Base-by-base conservation (phyloP, 148 eudicot genomes). In the Rhododendron ovatum region DNA sequence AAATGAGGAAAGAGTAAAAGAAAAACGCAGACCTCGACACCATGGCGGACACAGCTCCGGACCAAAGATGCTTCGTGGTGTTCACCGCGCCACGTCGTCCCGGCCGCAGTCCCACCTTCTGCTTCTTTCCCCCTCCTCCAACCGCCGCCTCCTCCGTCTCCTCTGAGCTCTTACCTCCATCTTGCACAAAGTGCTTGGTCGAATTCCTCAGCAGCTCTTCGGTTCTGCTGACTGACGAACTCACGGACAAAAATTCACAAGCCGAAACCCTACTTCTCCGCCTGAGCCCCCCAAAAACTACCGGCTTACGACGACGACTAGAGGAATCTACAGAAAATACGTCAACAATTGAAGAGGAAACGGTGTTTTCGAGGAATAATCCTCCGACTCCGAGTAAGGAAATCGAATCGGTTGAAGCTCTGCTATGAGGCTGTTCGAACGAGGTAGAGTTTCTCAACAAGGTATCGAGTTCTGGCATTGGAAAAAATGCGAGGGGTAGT, bases 21-120 rank as follows among this genome's bases (percentile, higher is more conserved):
- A 12, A 57, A 71, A 55, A 26, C 13, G 71, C 82, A 74, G 77
- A 95, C 98, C 99, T 94, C 8, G 99, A 92, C 75, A 96, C 95
- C 99, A 95, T 96, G 84, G 98, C 99, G 74, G 99, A 98, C 47
- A 92, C 91, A 51, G 98, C 98, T 50, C 99, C 99, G 37, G 98
- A 93, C 95, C 99, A 96, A 48, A 96, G 88, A 87, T 96, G 99
- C 86, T 95, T 96, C 59, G 95, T 84, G 5, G 99, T 90, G 89
- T 96, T 96, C 85, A 95, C 83, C 20, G 98, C 94, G 22, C 93
- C 93, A 26, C 87, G 85, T 83, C 86, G 86, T 80, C 94, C 87
- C 65, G 89, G 84, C 80, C 90, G 84, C 2, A 87, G 53, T 26
- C 89, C 50, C 51, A 50, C 76, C 67, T 35, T 83, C 71, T 61